Evolutionary conservation across 805 yeast genomes (phyloP), one percentile per base, ranked within the genome.

Genomic region (Starmerella lactis-condensi): DNA sequence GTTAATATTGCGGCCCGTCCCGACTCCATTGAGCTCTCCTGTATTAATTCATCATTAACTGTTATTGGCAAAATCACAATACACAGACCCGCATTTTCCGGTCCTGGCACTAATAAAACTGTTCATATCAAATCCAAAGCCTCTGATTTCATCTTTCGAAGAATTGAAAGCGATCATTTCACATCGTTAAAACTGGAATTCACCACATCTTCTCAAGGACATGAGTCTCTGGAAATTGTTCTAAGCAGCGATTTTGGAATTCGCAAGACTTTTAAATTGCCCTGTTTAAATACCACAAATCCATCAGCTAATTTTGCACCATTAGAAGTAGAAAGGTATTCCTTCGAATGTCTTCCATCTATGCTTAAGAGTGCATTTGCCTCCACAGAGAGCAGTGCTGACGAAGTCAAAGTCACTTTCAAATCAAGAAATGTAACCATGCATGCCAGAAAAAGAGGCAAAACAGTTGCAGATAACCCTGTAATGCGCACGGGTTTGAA

Each of bases 381-480:
- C n/a, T 32, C 40, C 11, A 38, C 38, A 17, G 40, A 36, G 27
- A 12, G 32, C n/a, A 30, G 34, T 5, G 47, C 47, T 8, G 47
- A 43, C 17, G 41, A 39, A 30, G 33, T 38, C n/a, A 38, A 38
- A 21, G 29, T 43, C 15, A 22, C 24, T 16, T 31, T 42, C 26
- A 36, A 34, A 11, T 23, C 30, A 4, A 28, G 26, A 16, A 25
- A 28, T 17, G 37, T 41, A 22, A 37, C 29, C 16, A 30, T 37
- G 17, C 33, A 35, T 6, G 43, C 44, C 7, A 28, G 33, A 22
- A 31, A 28, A 20, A 25, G 35, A 15, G 34, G 32, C 15, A 12
- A 19, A 17, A 18, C 17, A 22, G 14, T 14, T 10, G 18, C 18
- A 10, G 26, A 5, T 4, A 19, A n/a, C 9, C 17, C 33, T 13